Evolutionary conservation across 306 rosid genomes (phyloP).

Genomic region (Aeschynomene evenia): DNA sequence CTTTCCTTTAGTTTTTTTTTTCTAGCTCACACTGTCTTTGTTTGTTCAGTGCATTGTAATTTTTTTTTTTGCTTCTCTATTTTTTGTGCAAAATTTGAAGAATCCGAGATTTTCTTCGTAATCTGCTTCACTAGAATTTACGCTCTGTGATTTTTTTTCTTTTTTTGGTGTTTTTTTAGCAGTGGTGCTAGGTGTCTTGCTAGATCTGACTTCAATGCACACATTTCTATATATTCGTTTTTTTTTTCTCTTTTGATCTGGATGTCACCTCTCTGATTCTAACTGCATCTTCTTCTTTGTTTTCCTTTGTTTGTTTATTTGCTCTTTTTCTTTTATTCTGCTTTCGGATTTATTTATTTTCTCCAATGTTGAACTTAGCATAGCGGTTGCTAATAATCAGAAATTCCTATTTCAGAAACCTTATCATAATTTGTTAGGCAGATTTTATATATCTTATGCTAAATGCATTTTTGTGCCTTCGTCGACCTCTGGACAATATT

Average conservation of each 20-base stretch:
- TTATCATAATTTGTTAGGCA: background rate
- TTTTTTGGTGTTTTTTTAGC: background rate
- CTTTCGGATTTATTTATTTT: background rate
- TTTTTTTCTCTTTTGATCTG: conserved; percentile 21
- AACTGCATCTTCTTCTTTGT: background rate
- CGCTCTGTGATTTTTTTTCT: background rate
- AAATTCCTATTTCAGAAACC: background rate
- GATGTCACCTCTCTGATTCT: conserved; percentile 3
- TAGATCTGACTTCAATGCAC: conserved; percentile 47
- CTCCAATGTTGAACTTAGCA: background rate
- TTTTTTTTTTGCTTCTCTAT: background rate
- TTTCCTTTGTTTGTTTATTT: background rate
- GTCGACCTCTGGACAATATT: background rate
- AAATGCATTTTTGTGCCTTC: background rate
- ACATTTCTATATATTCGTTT: conserved; percentile 2
- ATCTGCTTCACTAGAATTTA: conserved; percentile 19
- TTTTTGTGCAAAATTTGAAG: background rate
- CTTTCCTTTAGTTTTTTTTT: background rate
- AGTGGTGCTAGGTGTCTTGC: conserved; percentile 10
- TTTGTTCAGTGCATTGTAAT: conserved; percentile 4
- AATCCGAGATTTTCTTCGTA: conserved; percentile 10
- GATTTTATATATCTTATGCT: too few relatives aligned
- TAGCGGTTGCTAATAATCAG: background rate
- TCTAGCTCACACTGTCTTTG: background rate
- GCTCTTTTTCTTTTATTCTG: background rate